A percentile compares a stretch with the other conserved stretches of the same genome.
Evolutionary conservation across 2,329 filamentous ascomycete genomes (phyloP).

Genomic region (Colletotrichum acutatum): DNA sequence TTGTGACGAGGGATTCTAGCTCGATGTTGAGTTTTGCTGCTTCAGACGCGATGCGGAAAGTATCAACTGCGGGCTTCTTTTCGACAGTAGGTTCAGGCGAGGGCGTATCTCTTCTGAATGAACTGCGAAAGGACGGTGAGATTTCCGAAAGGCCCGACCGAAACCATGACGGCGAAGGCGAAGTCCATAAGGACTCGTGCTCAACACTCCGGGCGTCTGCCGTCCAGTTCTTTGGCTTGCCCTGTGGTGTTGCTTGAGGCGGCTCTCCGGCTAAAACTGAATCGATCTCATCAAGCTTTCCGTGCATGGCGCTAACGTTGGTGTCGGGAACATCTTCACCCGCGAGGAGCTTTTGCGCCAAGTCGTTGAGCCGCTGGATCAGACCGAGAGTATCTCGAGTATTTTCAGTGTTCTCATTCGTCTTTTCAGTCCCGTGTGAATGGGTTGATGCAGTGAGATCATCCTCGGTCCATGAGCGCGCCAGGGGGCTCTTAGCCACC

Average conservation of each 20-base stretch:
- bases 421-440: conserved; percentile 26
- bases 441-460: conserved; percentile 34
- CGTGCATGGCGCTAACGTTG: conserved; percentile 42
- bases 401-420: conserved; percentile 26
- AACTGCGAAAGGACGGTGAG: conserved; percentile 45
- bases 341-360: conserved; percentile 51
- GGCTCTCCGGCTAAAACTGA: conserved; percentile 37
- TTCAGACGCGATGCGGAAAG: conserved; percentile 48
- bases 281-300: conserved; percentile 52
- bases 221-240: conserved; percentile 36
- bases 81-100: conserved; percentile 19
- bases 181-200: conserved; percentile 44
- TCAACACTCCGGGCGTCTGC: conserved; percentile 32
- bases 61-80: conserved; percentile 44
- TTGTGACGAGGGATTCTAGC: conserved; percentile 60
- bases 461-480: conserved; percentile 33
- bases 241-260: conserved; percentile 26
- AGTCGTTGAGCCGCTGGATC: conserved; percentile 50
- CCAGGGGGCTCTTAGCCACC: conserved; percentile 34
- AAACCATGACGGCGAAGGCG: conserved; percentile 49
- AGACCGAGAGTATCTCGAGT: conserved; percentile 54
- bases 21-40: conserved; percentile 61
- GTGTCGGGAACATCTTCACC: conserved; percentile 47
- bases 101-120: conserved; percentile 39
- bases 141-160: conserved; percentile 53